These are phyloP conservation scores for Aspergillus nomiae DNA, from an alignment of 2,329 filamentous ascomycete genomes.

Conservation along the genomic window DNA sequence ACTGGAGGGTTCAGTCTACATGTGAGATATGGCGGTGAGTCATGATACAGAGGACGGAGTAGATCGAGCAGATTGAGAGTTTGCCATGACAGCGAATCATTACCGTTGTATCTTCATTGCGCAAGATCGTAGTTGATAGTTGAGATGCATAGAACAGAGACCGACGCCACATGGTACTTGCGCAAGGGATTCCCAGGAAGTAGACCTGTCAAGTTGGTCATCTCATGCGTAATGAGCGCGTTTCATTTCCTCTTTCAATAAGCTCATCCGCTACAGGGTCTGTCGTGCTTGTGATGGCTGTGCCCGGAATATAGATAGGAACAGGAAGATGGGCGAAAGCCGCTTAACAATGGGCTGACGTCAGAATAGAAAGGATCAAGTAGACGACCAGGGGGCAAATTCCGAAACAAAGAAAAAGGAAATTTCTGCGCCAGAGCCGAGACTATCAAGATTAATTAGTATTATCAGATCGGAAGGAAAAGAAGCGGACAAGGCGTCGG, in stretches of 20 bases:
- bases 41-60: not conserved
- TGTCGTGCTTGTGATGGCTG: too few relatives aligned
- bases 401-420: too few relatives aligned
- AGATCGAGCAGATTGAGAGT: not conserved
- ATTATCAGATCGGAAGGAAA: not conserved
- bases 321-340: not conserved
- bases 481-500: not conserved
- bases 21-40: not conserved
- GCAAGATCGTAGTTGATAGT: not conserved
- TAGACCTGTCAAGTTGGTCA: not conserved
- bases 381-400: not conserved
- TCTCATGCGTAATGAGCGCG: not conserved
- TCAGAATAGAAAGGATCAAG: not conserved
- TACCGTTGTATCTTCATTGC: too few relatives aligned
- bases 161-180: not conserved
- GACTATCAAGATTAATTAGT: not conserved
- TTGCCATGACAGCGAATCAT: too few relatives aligned
- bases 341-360: not conserved
- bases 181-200: not conserved
- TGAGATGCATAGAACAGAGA: not conserved
- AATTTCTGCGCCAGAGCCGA: not conserved
- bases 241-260: too few relatives aligned
- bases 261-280: too few relatives aligned
- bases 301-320: not conserved
- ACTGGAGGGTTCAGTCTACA: not conserved